A percentile compares a stretch with the other conserved stretches of the same genome.
These are phyloP conservation scores for Hypoxylon trugodes DNA, from an alignment of 495 filamentous ascomycete species.

Conservation along the genomic window DNA sequence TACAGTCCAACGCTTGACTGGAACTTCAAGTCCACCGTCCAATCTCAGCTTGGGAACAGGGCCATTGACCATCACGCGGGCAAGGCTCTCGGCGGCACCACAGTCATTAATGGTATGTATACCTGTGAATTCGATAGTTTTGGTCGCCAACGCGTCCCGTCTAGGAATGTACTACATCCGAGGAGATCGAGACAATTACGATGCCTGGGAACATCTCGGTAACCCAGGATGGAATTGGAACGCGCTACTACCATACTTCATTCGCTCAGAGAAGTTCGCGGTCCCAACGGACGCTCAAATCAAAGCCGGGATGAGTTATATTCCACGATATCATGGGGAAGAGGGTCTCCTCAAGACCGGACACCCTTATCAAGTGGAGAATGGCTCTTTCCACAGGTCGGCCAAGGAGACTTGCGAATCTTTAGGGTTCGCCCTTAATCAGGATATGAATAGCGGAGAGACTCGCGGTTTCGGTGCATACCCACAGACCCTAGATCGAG, in stretches of 20 bases:
- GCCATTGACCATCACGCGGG: not conserved
- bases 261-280: not conserved
- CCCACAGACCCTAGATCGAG: not conserved
- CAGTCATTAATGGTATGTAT: not conserved
- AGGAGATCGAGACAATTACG: not conserved
- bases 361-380: not conserved
- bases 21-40: not conserved
- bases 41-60: not conserved
- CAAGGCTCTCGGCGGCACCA: not conserved
- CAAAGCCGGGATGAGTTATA: not conserved
- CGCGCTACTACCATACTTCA: not conserved
- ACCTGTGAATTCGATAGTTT: not conserved
- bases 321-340: not conserved
- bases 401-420: not conserved
- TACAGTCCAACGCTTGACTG: not conserved
- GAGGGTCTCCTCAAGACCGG: not conserved
- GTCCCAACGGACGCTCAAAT: not conserved
- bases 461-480: not conserved
- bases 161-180: not conserved
- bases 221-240: not conserved
- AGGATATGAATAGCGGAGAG: not conserved
- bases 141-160: not conserved
- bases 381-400: not conserved
- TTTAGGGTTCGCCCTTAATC: not conserved
- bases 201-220: not conserved